Conservation (phyloP, 2,329 filamentous ascomycete genomes). For the Ascochyta lentis region DNA sequence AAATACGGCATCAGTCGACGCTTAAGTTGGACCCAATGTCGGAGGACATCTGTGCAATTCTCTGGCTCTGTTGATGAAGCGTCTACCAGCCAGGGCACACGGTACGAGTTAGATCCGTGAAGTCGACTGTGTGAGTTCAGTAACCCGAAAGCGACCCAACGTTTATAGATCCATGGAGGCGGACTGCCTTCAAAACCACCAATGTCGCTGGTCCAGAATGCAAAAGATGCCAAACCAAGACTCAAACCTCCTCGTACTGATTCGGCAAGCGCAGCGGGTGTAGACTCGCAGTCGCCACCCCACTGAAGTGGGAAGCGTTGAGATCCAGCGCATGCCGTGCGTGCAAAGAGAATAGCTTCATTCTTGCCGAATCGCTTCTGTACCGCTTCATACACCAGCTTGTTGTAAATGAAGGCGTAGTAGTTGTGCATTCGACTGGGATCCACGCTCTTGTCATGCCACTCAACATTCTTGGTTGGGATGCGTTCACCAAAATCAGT, state of each 20-base stretch:
- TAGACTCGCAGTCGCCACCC: constrained; percentile 79
- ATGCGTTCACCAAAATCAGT: constrained; percentile 79
- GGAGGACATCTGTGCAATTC: constrained; percentile 61
- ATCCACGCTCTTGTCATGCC: constrained; percentile 66
- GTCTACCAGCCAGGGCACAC: constrained; percentile 77
- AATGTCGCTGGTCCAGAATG: constrained; percentile 74
- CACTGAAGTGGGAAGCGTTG: constrained; percentile 71
- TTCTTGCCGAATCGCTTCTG: constrained; percentile 59
- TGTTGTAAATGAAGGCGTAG: constrained; percentile 77
- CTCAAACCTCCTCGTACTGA: constrained; percentile 70
- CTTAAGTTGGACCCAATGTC: constrained; percentile 61
- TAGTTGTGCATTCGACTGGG: constrained; percentile 76
- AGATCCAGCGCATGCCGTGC: constrained; percentile 70
- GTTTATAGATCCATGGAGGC: constrained; percentile 73
- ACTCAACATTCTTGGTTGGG: constrained; percentile 69
- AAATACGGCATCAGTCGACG: constrained; percentile 66
- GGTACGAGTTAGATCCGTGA: constrained; percentile 73
- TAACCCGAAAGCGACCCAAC: constrained; percentile 78
- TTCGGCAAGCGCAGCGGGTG: constrained; percentile 75
- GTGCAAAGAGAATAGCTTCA: constrained; percentile 70
- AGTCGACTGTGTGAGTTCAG: constrained; percentile 73
- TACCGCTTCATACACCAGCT: constrained; percentile 70
- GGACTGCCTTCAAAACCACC: constrained; percentile 75
- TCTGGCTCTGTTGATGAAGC: constrained; percentile 60
- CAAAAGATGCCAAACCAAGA: constrained; percentile 68